These are phyloP conservation scores for Epichloe sp. DNA, from an alignment of 2,329 filamentous ascomycete genomes.

Conservation along the genomic window DNA sequence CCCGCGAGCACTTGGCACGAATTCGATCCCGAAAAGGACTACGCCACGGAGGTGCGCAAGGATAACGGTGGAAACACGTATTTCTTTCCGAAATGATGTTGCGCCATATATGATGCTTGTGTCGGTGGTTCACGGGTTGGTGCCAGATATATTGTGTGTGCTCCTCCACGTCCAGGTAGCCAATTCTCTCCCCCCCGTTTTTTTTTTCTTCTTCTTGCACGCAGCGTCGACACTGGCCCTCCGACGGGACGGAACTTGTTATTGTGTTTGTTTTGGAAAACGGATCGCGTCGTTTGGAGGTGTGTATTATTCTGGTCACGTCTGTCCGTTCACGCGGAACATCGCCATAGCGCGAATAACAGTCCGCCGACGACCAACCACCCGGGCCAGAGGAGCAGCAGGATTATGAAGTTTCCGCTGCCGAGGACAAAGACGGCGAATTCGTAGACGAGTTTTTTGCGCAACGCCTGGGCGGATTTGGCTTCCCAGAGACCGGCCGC, in stretches of 20 bases:
- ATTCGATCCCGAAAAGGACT: slow-evolving; percentile 83
- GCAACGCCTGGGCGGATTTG: slow-evolving; percentile 20
- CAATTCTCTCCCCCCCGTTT: not conserved
- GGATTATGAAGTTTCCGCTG: slow-evolving; percentile 32
- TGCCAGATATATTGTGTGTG: not conserved
- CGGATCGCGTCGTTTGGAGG: too few species aligned
- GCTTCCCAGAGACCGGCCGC: slow-evolving; percentile 24
- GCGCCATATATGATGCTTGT: not conserved
- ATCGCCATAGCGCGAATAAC: slow-evolving; percentile 21
- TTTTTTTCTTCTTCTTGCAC: not conserved
- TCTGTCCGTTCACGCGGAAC: slow-evolving; percentile 17
- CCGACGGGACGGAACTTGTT: too few species aligned
- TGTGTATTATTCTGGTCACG: not conserved
- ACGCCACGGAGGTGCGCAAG: slow-evolving; percentile 61
- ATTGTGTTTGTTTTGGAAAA: too few species aligned
- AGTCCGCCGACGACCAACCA: slow-evolving; percentile 34
- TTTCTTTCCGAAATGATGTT: slow-evolving; percentile 52
- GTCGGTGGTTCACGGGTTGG: not conserved
- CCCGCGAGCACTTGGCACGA: slow-evolving; percentile 92
- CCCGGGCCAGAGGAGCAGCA: slow-evolving; percentile 44
- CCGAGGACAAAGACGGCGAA: slow-evolving; percentile 38
- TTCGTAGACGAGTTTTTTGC: slow-evolving; percentile 37
- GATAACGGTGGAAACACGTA: slow-evolving; percentile 86
- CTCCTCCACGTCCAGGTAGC: not conserved
- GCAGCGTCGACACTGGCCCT: too few species aligned